These are phyloP conservation scores for Cercospora nicotianae DNA, from an alignment of 2,329 filamentous ascomycete genomes.

Conservation along the genomic window DNA sequence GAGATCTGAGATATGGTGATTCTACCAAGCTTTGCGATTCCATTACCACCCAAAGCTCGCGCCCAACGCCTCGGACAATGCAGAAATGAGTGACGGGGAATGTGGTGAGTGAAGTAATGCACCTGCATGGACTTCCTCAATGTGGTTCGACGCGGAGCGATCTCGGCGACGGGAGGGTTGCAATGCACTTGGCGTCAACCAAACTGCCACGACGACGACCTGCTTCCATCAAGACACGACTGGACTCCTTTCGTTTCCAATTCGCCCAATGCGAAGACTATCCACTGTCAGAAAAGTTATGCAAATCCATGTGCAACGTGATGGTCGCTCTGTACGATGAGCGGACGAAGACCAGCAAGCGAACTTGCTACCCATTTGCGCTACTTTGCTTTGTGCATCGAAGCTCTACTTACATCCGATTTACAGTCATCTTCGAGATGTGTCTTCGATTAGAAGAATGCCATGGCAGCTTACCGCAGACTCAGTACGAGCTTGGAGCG, in stretches of 20 bases:
- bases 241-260: neutral
- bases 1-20: conserved; percentile 50
- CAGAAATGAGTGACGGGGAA: neutral
- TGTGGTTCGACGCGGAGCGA: neutral
- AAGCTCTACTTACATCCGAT: neutral
- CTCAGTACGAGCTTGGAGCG: neutral
- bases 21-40: conserved; percentile 36
- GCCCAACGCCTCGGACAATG: conserved; percentile 8
- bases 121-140: neutral
- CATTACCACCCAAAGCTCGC: neutral
- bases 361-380: too few species aligned
- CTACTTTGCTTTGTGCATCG: too few species aligned
- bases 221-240: neutral
- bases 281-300: neutral
- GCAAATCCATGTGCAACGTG: neutral
- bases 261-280: neutral
- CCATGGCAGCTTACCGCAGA: neutral
- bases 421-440: neutral
- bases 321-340: neutral
- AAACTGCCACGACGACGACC: neutral
- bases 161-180: conserved; percentile 1
- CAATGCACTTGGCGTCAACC: conserved; percentile 1
- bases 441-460: neutral
- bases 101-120: neutral
- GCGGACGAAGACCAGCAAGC: too few species aligned